Percentiles rank a stretch among this genome's conserved stretches.
Conservation (phyloP, 2,329 filamentous ascomycete genomes). For the Aspergillus pseudoglaucus region DNA sequence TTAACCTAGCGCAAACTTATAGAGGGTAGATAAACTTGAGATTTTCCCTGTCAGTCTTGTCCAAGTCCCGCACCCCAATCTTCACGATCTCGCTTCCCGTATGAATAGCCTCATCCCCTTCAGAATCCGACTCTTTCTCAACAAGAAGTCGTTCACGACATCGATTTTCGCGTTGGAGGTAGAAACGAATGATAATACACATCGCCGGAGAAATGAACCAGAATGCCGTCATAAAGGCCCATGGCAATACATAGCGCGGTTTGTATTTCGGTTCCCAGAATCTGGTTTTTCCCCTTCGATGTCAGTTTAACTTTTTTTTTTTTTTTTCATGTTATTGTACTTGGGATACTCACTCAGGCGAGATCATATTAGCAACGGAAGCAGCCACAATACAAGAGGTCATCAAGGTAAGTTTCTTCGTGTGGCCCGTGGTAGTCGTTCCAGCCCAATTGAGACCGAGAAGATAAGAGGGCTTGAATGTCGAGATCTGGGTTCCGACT, state of each 20-base stretch:
- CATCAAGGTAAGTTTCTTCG: constrained; percentile 6
- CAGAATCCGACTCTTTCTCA: not conserved
- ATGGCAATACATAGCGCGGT: constrained; percentile 3
- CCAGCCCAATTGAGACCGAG: constrained; percentile 21
- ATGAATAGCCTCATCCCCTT: not conserved
- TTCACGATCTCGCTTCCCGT: too few species aligned
- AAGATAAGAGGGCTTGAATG: constrained; percentile 24
- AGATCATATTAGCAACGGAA: constrained; percentile 18
- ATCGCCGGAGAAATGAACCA: constrained; percentile 5
- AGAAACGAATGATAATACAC: constrained; percentile 7
- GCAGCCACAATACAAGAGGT: constrained; percentile 6
- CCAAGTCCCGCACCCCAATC: too few species aligned
- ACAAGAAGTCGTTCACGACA: not conserved
- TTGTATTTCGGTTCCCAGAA: constrained; percentile 6
- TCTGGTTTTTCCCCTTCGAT: not conserved
- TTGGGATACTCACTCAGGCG: constrained; percentile 17
- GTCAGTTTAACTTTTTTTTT: not conserved
- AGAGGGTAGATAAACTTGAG: too few species aligned
- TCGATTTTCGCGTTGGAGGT: constrained; percentile 4
- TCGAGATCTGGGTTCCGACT: constrained; percentile 23
- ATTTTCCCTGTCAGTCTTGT: too few species aligned
- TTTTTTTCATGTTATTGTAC: too few species aligned
- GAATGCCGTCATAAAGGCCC: constrained; percentile 7
- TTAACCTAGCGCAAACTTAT: too few species aligned
- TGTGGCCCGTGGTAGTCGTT: constrained; percentile 7